Base-by-base conservation (phyloP, 768 basidiomycete species). In the Pulveroboletus sp. region DNA sequence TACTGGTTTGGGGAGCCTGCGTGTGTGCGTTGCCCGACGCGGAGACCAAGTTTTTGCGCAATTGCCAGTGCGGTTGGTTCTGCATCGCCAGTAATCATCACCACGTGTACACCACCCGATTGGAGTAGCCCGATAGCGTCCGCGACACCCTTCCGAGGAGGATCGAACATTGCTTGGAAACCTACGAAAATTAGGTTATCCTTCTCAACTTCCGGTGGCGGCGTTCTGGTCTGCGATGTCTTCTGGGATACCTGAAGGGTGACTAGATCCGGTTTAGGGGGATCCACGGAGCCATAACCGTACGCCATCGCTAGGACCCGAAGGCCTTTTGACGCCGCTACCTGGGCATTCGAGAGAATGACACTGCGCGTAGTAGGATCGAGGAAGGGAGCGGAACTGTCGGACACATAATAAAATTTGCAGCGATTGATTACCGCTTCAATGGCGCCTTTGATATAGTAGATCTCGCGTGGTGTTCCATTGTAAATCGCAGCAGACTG, bases 21-120 rank as follows among this genome's bases (percentile, higher is more conserved):
- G 1, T 59, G 60, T 39, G 47, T 70, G 44, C 70, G 74, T 9
- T 54, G 50, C 26, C 83, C 82, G 24, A 93, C 79, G 10, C 81
- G 77, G 59, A 97, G 71, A 24, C 94, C 94, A 15, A 98, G 78
- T 59, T 90, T 77, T 61, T 81, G 78, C 32, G 93, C 95, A 50
- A 96, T 95, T 43, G 89, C 82, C 31, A 94, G 62, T 3, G 95
- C 94, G 1, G 94, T 98, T 47, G 85, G 77, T 67, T 93, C 91
- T 32, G 93, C 85, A 60, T 98, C 94, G 5, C 94, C 94, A 0
- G 95, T 97, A 63, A 97, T 96, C 94, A 98, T 97, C 39, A 97
- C 86, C n/a, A 97, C 85, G 60, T 94, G 92, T 43, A 98, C 87
- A 5, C 93, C 92, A 24, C 89, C 93, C 26, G 75, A 71, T 61